Conservation (phyloP, 495 filamentous ascomycete genomes). For the Neurospora sp. region DNA sequence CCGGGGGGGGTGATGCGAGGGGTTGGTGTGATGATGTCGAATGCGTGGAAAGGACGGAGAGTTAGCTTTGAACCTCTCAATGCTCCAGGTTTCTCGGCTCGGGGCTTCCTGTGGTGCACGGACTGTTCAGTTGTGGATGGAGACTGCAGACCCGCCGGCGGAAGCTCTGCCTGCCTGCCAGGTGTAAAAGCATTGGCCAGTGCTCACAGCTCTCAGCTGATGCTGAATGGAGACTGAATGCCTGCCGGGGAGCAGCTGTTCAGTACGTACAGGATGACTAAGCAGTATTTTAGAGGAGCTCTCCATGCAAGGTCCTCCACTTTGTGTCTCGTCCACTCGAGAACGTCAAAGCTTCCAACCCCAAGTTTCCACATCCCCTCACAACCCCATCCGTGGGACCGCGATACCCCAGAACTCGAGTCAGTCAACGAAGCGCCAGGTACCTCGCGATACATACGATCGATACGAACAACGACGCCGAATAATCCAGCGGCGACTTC, state of each 20-base stretch:
- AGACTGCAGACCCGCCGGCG: background rate
- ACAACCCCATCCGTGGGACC: background rate
- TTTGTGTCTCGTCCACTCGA: background rate
- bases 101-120: slow-evolving; percentile 1
- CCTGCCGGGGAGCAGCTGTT: background rate
- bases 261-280: background rate
- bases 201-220: background rate
- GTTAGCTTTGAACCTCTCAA: background rate
- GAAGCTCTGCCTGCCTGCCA: background rate
- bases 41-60: background rate
- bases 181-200: background rate
- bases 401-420: background rate
- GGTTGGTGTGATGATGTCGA: background rate
- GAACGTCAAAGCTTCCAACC: background rate
- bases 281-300: background rate
- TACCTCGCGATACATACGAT: background rate
- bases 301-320: background rate
- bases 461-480: background rate
- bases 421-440: background rate
- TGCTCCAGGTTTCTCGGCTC: background rate
- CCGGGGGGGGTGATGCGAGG: background rate
- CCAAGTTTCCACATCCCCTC: background rate
- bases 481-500: background rate
- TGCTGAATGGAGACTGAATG: background rate
- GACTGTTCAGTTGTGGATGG: background rate